phyloP scores from a whole-genome alignment of 164 flowering plant genomes.

The Tetracentron sinense region DNA sequence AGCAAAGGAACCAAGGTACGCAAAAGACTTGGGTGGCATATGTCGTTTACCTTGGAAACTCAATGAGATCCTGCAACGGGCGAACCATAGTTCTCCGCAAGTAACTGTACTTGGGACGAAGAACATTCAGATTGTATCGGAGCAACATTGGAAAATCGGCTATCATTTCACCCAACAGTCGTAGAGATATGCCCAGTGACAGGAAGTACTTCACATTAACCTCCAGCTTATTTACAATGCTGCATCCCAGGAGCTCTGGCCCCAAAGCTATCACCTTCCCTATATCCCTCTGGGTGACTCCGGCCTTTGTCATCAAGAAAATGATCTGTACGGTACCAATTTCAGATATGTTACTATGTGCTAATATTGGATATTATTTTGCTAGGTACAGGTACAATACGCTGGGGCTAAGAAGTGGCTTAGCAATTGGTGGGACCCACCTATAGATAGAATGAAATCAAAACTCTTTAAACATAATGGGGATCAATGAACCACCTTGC shows the following conservation, averaged over 20 bases:
- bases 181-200: slow-evolving; percentile 69
- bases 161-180: slow-evolving; percentile 72
- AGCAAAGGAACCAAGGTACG: no score
- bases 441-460: no score
- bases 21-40: not conserved
- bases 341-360: not conserved
- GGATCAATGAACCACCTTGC: no score
- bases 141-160: slow-evolving; percentile 88
- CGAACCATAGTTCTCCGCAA: slow-evolving; percentile 83
- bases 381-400: no score
- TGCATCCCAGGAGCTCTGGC: slow-evolving; percentile 91
- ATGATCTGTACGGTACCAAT: slow-evolving; percentile 51
- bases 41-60: slow-evolving; percentile 74
- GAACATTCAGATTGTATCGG: slow-evolving; percentile 68
- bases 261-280: slow-evolving; percentile 81
- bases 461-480: no score
- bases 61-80: slow-evolving; percentile 76
- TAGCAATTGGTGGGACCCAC: no score
- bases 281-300: slow-evolving; percentile 60
- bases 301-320: slow-evolving; percentile 83
- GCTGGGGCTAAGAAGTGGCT: no score
- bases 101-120: slow-evolving; percentile 84
- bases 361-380: no score
- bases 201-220: slow-evolving; percentile 71
- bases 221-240: slow-evolving; percentile 68